Conservation (phyloP, 139 green algal genomes). For the Chlorella sorokiniana region DNA sequence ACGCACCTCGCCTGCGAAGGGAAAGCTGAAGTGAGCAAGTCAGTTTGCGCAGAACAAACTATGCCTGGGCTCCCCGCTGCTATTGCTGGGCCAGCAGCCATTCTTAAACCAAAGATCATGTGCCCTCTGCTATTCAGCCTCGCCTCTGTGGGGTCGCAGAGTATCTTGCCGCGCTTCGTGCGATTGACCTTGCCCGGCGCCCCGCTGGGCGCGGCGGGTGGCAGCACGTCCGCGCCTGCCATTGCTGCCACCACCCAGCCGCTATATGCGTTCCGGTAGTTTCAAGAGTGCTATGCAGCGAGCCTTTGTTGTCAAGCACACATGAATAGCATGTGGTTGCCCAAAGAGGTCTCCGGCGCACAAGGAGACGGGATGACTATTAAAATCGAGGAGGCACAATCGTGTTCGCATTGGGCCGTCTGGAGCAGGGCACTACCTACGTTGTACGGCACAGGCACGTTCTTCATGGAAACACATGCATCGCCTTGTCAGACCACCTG, state of each 20-base stretch:
- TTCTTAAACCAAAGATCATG: not conserved
- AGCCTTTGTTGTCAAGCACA: no score
- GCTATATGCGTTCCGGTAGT: not conserved
- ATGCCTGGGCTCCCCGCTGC: not conserved
- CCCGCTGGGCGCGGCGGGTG: not conserved
- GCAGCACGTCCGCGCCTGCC: conserved; percentile 1
- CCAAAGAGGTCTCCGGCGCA: no score
- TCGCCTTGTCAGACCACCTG: no score
- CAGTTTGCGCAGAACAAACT: not conserved
- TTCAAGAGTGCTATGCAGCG: not conserved
- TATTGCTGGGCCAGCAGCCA: not conserved
- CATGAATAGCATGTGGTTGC: no score
- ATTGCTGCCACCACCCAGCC: not conserved
- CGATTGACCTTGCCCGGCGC: not conserved
- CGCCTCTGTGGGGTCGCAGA: conserved; percentile 15
- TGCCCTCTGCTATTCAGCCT: not conserved
- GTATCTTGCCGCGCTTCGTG: not conserved
- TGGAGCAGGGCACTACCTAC: no score
- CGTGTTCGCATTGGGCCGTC: no score
- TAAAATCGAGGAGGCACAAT: no score
- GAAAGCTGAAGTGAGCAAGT: not conserved
- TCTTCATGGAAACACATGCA: no score
- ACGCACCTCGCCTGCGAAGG: conserved; percentile 65
- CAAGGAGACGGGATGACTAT: no score
- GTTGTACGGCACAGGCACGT: no score